Conservation (phyloP, 768 basidiomycete genomes). For the Tulasnella sp. region DNA sequence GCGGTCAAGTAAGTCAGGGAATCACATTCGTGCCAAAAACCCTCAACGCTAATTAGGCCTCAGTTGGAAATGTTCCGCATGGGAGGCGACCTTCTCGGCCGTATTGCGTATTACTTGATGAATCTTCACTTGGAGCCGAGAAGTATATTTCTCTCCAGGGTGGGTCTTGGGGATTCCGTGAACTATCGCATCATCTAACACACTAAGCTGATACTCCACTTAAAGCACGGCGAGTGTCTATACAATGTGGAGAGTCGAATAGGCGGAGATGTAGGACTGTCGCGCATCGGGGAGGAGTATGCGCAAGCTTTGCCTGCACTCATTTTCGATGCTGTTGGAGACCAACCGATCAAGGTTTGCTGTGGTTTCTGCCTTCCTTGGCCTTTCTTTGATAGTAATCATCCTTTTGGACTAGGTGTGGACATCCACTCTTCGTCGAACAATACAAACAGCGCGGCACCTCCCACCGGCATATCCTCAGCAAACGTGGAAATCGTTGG, state of each 20-base stretch:
- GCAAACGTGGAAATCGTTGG: constrained; percentile 95
- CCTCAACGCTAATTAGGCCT: neutral
- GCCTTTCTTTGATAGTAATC: neutral
- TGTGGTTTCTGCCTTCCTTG: neutral
- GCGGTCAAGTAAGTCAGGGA: constrained; percentile 78
- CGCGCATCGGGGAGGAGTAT: constrained; percentile 75
- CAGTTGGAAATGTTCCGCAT: constrained; percentile 42
- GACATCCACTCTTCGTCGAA: constrained; percentile 94
- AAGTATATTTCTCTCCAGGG: constrained; percentile 91
- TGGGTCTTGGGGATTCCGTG: constrained; percentile 36
- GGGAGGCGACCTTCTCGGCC: constrained; percentile 89
- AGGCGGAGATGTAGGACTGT: constrained; percentile 87
- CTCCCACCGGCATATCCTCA: constrained; percentile 81
- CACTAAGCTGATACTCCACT: constrained; percentile 1
- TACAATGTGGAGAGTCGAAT: constrained; percentile 95
- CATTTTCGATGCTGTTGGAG: constrained; percentile 83
- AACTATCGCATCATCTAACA: neutral
- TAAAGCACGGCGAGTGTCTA: constrained; percentile 93
- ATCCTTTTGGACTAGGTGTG: constrained; percentile 59
- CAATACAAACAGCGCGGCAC: constrained; percentile 77
- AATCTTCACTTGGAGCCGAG: constrained; percentile 94
- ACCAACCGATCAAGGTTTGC: constrained; percentile 73
- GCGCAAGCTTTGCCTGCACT: constrained; percentile 76
- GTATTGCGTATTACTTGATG: constrained; percentile 98
- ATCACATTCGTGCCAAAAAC: constrained; percentile 22